These are phyloP conservation scores for Salvia miltiorrhiza DNA, from an alignment of 257 asterid genomes.

Conservation along the genomic window DNA sequence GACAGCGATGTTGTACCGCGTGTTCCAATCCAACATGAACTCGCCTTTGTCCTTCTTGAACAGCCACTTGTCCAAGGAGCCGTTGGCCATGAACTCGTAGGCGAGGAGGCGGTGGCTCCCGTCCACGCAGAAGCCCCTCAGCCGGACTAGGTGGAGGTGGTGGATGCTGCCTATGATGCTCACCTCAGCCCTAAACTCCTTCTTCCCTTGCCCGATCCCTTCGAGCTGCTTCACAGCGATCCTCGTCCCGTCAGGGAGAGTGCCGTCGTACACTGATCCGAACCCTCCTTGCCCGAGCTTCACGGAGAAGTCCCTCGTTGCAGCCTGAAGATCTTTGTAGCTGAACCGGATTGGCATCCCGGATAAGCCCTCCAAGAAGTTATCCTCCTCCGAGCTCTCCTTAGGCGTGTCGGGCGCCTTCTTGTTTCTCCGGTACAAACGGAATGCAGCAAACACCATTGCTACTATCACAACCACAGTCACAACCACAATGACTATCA, in stretches of 20 bases:
- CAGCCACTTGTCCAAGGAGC: slow-evolving; percentile 89
- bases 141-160: slow-evolving; percentile 79
- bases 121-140: slow-evolving; percentile 85
- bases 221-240: slow-evolving; percentile 88
- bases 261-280: slow-evolving; percentile 86
- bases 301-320: slow-evolving; percentile 60
- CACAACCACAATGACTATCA: slow-evolving; percentile 46
- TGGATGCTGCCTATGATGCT: slow-evolving; percentile 97
- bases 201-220: slow-evolving; percentile 95
- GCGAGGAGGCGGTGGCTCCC: slow-evolving; percentile 87
- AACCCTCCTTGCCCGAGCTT: slow-evolving; percentile 99
- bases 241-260: slow-evolving; percentile 67
- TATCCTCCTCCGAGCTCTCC: slow-evolving; percentile 81
- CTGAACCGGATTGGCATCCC: slow-evolving; percentile 94
- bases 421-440: slow-evolving; percentile 36
- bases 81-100: slow-evolving; percentile 87
- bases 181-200: slow-evolving; percentile 96
- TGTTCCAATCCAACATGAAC: slow-evolving; percentile 74
- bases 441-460: slow-evolving; percentile 42
- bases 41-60: slow-evolving; percentile 58
- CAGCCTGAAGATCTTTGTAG: slow-evolving; percentile 70
- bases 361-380: slow-evolving; percentile 64
- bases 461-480: slow-evolving; percentile 44
- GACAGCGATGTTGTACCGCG: slow-evolving; percentile 65
- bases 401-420: slow-evolving; percentile 42